Evolutionary conservation across 1,284 basidiomycete species (phyloP), one percentile per base, ranked within the genome.

Genomic region (Pterulicium gracile): DNA sequence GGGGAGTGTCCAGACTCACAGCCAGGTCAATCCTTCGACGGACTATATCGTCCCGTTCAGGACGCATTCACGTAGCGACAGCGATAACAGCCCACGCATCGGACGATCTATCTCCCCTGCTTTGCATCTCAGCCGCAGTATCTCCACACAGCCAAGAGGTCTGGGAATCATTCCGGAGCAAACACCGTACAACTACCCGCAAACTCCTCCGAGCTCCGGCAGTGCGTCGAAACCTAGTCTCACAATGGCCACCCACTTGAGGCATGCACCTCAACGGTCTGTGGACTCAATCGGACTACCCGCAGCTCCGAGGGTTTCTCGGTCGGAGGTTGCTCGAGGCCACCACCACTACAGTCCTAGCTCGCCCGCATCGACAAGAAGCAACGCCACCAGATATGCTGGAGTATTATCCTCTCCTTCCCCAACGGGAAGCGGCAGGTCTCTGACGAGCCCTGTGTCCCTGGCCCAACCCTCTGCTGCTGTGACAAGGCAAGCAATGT

Each of bases 361-460:
- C 60, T 63, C 19, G 51, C 52, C 34, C 50, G 61, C 23, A 44
- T 49, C 5, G 52, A 54, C 1, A 54, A 51, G 3, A 24, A 43
- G 17, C 57, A 60, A 48, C 54, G 32, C 15, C 24, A 42, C 3
- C 22, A 27, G 44, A 1, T 18, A 19, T 32, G n/a, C 34, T 17
- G 12, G 21, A 32, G 34, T 24, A 23, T n/a, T n/a, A n/a, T n/a
- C n/a, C n/a, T n/a, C 27, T 10, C 27, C 27, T n/a, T 32, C 27
- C 7, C 27, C 27, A 10, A 32, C n/a, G 10, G 7, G 10, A 10
- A n/a, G 27, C 27, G 7, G 10, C n/a, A 7, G 27, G n/a, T 32
- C 27, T 32, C 27, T 32, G n/a, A 10, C 27, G 10, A 7, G 10
- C 7, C 7, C 27, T 10, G 7, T n/a, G n/a, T 32, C 27, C n/a